Evolutionary conservation across 2,329 filamentous ascomycete species (phyloP).

Genomic region (Dothistroma pini): DNA sequence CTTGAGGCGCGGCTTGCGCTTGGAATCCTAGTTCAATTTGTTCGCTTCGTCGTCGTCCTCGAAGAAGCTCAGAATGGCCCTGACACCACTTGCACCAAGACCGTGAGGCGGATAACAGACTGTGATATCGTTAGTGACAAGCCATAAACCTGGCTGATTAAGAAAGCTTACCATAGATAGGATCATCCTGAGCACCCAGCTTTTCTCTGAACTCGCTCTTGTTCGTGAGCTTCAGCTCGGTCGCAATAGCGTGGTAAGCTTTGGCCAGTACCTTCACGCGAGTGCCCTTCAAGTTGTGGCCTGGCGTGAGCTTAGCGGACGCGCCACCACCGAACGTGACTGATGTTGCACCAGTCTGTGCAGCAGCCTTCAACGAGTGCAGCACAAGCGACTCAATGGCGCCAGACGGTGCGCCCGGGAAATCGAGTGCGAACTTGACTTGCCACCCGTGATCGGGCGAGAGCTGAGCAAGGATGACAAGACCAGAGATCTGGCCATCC

Average conservation of each 20-base stretch:
- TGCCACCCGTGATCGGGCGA: constrained; percentile 82
- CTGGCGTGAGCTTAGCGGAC: constrained; percentile 67
- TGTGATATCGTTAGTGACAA: constrained; percentile 14
- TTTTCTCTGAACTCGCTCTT: constrained; percentile 91
- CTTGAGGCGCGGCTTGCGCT: constrained; percentile 2
- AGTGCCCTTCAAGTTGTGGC: constrained; percentile 75
- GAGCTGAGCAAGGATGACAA: constrained; percentile 81
- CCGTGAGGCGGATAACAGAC: constrained; percentile 88
- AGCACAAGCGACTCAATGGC: constrained; percentile 81
- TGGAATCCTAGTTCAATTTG: constrained; percentile 19
- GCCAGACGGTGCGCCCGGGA: constrained; percentile 79
- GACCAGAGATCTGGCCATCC: constrained; percentile 66
- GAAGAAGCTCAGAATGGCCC: constrained; percentile 87
- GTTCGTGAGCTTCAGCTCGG: constrained; percentile 74
- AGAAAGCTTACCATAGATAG: constrained; percentile 57
- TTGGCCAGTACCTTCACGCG: constrained; percentile 76
- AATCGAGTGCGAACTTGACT: constrained; percentile 94
- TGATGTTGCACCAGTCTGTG: constrained; percentile 56
- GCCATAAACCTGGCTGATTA: neutral
- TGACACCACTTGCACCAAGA: constrained; percentile 73
- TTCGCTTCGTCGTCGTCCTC: constrained; percentile 57
- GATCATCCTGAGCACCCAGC: constrained; percentile 78
- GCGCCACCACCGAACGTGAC: constrained; percentile 90
- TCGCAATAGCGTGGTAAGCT: constrained; percentile 77
- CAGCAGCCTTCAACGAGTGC: constrained; percentile 61